Evolutionary conservation across 1,139 yeast genomes (phyloP), one percentile per base, ranked within the genome.

Genomic region (Torulaspora pretoriensis): DNA sequence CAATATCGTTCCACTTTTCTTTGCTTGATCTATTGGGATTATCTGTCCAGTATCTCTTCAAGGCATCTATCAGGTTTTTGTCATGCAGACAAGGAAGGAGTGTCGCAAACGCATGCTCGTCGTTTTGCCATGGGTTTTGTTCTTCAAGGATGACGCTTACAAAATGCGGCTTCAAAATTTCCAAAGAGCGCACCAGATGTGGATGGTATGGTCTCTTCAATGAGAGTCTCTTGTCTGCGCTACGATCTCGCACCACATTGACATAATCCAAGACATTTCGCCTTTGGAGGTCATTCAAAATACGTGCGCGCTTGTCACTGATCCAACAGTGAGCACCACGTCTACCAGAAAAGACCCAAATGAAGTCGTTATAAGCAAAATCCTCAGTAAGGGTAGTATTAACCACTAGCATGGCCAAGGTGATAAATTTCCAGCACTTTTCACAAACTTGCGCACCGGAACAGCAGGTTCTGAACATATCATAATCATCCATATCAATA

Each of bases 311-410:
- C 43, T 77, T 68, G 63, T 94, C 98, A 65, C 96, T 86, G 22
- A 92, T 76, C 99, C 99, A 92, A 57, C 97, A 95, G 73, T 92
- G 99, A 22, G 95, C 96, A 65, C 99, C 99, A 75, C 99, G 85
- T 72, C 99, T 83, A 38, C 99, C 99, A 0, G 97, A 88, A 63
- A 88, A 92, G 2, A 92, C 96, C 98, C 98, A 92, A 38, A 92
- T 71, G 61, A 89, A 71, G 63, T 88, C 83, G 46, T 81, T 70
- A 65, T 88, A 90, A 0, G 97, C 97, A 68, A 94, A 92, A 65
- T 92, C 98, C 40, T 88, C 87, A 45, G 78, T 70, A 46, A 92
- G 70, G 0, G 95, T 83, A 1, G 68, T 61, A 48, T 86, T 89
- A 48, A 94, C 70, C 36, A 90, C 79, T 56, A 80, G 75, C 46